Conservation (phyloP, 2,329 filamentous ascomycete genomes). For the Penicillium sp. region DNA sequence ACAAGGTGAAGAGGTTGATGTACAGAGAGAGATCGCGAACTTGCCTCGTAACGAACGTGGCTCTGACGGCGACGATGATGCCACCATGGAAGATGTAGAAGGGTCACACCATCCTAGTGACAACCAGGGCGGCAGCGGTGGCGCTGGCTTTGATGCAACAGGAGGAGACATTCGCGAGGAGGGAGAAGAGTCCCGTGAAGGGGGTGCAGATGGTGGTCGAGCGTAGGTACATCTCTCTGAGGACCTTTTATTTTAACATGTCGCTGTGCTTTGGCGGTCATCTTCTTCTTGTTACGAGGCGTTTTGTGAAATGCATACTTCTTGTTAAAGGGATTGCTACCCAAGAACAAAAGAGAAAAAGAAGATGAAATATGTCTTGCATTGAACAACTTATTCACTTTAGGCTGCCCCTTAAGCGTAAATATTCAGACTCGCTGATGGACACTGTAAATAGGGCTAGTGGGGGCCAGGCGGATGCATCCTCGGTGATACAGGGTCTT, state of each 20-base stretch:
- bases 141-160: slow-evolving; percentile 80
- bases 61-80: slow-evolving; percentile 61
- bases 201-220: slow-evolving; percentile 94
- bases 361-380: background rate
- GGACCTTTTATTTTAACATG: slow-evolving; percentile 11
- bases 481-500: slow-evolving; percentile 79
- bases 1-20: slow-evolving; percentile 83
- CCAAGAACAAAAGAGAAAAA: slow-evolving; percentile 1
- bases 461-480: slow-evolving; percentile 63
- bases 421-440: slow-evolving; percentile 13
- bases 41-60: slow-evolving; percentile 50
- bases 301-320: slow-evolving; percentile 14
- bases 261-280: background rate
- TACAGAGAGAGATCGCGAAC: slow-evolving; percentile 66
- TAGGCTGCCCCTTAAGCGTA: slow-evolving; percentile 10
- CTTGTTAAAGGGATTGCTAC: background rate
- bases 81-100: slow-evolving; percentile 76
- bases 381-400: slow-evolving; percentile 9
- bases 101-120: slow-evolving; percentile 56
- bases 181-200: slow-evolving; percentile 81
- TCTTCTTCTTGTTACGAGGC: slow-evolving; percentile 7
- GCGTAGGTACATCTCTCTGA: slow-evolving; percentile 77
- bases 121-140: slow-evolving; percentile 65
- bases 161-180: slow-evolving; percentile 90
- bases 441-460: slow-evolving; percentile 50